Base-by-base conservation (phyloP, 1,284 basidiomycete species). In the Leccinum cinnamomeum region DNA sequence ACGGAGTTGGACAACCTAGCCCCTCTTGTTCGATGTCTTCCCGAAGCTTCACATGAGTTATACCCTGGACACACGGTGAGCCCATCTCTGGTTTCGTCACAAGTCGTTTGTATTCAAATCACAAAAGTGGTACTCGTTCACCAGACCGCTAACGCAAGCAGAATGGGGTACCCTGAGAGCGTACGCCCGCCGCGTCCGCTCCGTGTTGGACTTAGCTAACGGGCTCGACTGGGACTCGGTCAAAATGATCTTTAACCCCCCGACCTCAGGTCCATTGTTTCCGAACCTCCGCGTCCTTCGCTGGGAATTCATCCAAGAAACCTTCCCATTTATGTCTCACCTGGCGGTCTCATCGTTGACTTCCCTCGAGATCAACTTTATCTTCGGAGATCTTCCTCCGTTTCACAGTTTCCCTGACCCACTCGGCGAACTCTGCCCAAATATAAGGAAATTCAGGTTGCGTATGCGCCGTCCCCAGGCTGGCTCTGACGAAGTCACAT, bases 11-110 rank as follows among this genome's bases (percentile, higher is more conserved):
- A 3, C n/a, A 54, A 68, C 30, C 53, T 69, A 3, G 63, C 68
- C n/a, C 70, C 71, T 28, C 68, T 73, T 8, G 65, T 57, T 10
- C 64, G 65, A 14, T 70, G 69, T 57, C 53, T 73, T 30, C 71
- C 69, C 2, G 66, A 64, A 25, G 71, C 46, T 10, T 69, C 63
- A 2, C 57, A 59, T 62, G 59, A 39, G 7, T 35, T 70, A 59
- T 67, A 67, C 28, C 51, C 65, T n/a, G 65, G 58, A 53, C 54
- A 54, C 33, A 20, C 51, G 12, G 67, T 70, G 46, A 58, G 67
- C n/a, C 7, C 11, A 2, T 41, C 20, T 33, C 30, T 55, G 2
- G 3, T 33, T 6, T 53, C 35, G 14, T 16, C 48, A 7, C 10
- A 8, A 8, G 53, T n/a, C 16, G 6, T 28, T 12, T 5, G 30